phyloP scores from a whole-genome alignment of 2,329 filamentous ascomycete species.

The Neurospora crassa region DNA sequence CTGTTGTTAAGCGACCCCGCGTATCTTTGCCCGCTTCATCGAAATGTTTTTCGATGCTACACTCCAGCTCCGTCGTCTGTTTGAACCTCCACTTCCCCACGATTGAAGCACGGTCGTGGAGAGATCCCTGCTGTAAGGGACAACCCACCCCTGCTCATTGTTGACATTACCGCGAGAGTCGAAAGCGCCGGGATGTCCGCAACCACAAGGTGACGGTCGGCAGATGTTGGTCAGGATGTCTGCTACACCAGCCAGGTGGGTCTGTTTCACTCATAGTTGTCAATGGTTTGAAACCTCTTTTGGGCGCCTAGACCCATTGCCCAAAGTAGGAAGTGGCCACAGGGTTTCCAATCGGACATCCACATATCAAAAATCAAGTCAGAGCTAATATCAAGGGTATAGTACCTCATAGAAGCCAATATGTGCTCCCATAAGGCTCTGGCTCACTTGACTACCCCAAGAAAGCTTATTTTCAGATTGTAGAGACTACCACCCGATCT shows the following conservation, averaged over 20 bases:
- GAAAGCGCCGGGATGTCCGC: neutral
- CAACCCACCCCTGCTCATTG: neutral
- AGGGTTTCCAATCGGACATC: neutral
- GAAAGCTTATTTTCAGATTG: neutral
- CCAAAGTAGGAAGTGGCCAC: neutral
- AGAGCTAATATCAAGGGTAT: neutral
- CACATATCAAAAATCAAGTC: neutral
- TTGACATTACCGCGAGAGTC: neutral
- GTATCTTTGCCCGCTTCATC: neutral
- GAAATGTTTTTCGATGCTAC: neutral
- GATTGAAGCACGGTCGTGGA: neutral
- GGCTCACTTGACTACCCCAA: neutral
- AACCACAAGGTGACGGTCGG: neutral
- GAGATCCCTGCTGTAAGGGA: neutral
- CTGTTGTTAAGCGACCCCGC: neutral
- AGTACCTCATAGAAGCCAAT: neutral
- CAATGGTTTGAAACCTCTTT: neutral
- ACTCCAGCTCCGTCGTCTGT: neutral
- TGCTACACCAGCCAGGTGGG: conserved; percentile 5
- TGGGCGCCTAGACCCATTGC: neutral
- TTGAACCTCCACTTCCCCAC: neutral
- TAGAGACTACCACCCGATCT: neutral
- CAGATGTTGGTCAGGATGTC: neutral
- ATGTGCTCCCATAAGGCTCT: neutral
- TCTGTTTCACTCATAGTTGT: conserved; percentile 6